phyloP scores from a whole-genome alignment of 108 stramenopile genomes.

The Skeletonema grethae region DNA sequence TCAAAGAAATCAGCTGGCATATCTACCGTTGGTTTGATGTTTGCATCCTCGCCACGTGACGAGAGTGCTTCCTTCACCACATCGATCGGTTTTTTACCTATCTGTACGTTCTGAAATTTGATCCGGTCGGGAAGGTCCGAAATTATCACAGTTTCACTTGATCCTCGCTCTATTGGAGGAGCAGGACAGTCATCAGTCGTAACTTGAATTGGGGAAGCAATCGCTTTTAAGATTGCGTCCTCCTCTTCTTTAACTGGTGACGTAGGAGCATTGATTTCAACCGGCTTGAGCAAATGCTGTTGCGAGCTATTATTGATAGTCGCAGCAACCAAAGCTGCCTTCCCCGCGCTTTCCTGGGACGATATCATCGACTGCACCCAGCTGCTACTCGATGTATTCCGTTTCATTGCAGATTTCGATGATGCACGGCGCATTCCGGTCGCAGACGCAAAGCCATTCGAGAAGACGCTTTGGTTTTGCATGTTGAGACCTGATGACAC shows the following conservation, averaged over 20 bases:
- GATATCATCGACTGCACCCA: constrained; percentile 10
- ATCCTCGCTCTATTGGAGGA: constrained; percentile 5
- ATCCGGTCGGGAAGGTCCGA: constrained; percentile 42
- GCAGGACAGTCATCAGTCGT: constrained; percentile 2
- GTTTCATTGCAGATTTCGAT: not conserved
- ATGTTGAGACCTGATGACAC: not conserved
- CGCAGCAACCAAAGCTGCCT: constrained; percentile 3
- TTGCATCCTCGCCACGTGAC: constrained; percentile 17
- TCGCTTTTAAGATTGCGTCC: not conserved
- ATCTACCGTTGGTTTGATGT: constrained; percentile 29
- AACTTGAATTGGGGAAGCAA: constrained; percentile 4
- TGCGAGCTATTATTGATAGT: not conserved
- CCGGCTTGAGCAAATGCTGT: constrained; percentile 1
- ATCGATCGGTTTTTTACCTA: constrained; percentile 32
- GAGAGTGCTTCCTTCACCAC: constrained; percentile 32
- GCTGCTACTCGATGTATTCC: constrained; percentile 3
- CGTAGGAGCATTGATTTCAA: not conserved
- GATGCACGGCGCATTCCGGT: not conserved
- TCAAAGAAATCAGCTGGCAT: constrained; percentile 33
- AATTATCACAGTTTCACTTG: constrained; percentile 19
- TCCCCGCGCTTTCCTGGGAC: constrained; percentile 4
- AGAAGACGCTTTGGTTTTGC: constrained; percentile 7
- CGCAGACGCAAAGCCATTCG: not conserved
- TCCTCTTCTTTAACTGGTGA: constrained; percentile 5
- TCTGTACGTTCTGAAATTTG: constrained; percentile 24